Evolutionary conservation across 2,329 filamentous ascomycete genomes (phyloP), one percentile per base, ranked within the genome.

Genomic region (Penicillium decumbens): DNA sequence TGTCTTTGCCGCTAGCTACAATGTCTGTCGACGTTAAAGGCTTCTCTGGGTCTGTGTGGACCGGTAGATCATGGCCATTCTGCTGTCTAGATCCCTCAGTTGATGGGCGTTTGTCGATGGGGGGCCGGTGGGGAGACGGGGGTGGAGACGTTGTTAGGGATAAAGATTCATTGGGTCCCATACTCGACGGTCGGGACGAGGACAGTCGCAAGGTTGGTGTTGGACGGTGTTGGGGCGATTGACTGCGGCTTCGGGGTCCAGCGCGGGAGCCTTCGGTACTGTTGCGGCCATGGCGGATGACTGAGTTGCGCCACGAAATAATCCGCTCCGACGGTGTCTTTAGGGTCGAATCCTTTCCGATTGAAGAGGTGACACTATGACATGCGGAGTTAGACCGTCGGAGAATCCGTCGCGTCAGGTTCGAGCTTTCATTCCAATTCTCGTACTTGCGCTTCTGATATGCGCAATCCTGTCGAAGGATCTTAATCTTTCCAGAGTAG

Each of bases 381-480:
- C 75, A 75, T 1, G 78, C 70, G 1, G 88, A 76, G 29, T 80
- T 81, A 23, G 79, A 78, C 38, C 76, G 72, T 8, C 70, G 66
- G 10, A 80, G 69, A 41, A 88, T 71, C 59, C 82, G 84, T 56
- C 82, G 83, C 8, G 88, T 90, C 60, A 95, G 87, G 6, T 82
- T 82, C 13, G 87, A 92, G 1, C 80, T 80, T 0, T 85, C 83
- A 58, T 95, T 89, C 85, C 86, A 92, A 32, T 79, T 81, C 47
- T 90, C 88, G 49, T 84, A 80, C 47, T 82, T 80, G 4, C 92
- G 84, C 70, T 95, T 95, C 42, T 78, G 71, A 60, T 81, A 89
- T 0, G 92, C 93, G 65, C 92, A 96, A 66, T 98, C 93, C 69
- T 97, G 92, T 18, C 93, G 82, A 65, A 96, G 96, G 0, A 97